These are phyloP conservation scores for Picochlorum sp. DNA, from an alignment of 139 green algal species.

Conservation along the genomic window DNA sequence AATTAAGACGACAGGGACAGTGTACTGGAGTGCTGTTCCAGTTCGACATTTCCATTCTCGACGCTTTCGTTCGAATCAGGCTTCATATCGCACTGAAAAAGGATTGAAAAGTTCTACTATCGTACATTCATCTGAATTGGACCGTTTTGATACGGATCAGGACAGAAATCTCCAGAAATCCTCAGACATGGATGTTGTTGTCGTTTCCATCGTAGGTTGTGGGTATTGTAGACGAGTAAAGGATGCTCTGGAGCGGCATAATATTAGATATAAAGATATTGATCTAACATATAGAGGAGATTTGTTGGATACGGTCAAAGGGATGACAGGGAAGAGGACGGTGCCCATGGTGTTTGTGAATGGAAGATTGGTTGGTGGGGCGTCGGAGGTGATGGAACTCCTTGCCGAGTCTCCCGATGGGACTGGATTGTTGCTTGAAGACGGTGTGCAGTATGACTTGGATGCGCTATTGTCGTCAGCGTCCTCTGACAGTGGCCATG, in stretches of 20 bases:
- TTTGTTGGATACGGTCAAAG: conserved; percentile 42
- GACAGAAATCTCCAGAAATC: too few relatives aligned
- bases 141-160: too few relatives aligned
- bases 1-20: too few relatives aligned
- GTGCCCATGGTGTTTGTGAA: conserved; percentile 80
- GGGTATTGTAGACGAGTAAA: conserved; percentile 73
- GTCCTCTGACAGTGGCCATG: not conserved
- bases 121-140: too few relatives aligned
- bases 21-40: too few relatives aligned
- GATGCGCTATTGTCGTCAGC: conserved; percentile 9
- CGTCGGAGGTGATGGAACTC: conserved; percentile 28
- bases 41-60: too few relatives aligned
- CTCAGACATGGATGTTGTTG: conserved; percentile 33
- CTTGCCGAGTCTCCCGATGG: conserved; percentile 27
- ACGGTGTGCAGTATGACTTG: conserved; percentile 4
- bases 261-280: conserved; percentile 50
- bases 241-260: conserved; percentile 29
- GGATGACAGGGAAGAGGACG: conserved; percentile 49
- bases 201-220: conserved; percentile 73
- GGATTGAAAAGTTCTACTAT: too few relatives aligned
- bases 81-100: too few relatives aligned
- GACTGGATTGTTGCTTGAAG: conserved; percentile 17
- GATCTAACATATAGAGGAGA: conserved; percentile 38
- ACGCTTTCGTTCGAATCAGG: too few relatives aligned
- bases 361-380: conserved; percentile 64